Evolutionary conservation across 176 grass and related monocot genomes (phyloP).

Genomic region (Avena eriantha): DNA sequence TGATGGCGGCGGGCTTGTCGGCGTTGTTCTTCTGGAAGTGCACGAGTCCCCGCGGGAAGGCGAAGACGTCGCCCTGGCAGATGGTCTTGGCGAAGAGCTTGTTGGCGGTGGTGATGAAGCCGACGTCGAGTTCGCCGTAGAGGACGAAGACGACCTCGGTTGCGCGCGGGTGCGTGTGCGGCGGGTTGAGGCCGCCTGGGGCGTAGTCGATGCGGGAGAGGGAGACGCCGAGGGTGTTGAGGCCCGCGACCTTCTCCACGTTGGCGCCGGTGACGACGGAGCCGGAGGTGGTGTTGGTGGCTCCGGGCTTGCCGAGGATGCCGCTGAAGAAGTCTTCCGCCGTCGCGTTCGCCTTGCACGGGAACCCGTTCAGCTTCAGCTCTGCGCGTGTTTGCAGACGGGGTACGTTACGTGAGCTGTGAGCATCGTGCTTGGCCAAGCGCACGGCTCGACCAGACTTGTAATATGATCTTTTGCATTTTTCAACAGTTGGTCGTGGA

Average conservation of each 20-base stretch:
- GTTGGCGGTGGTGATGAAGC: slow-evolving; percentile 82
- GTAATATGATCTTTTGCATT: no score
- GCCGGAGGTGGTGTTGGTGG: slow-evolving; percentile 50
- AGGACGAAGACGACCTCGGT: slow-evolving; percentile 90
- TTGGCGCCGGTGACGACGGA: slow-evolving; percentile 70
- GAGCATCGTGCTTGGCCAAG: not conserved
- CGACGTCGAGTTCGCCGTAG: slow-evolving; percentile 71
- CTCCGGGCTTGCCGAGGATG: slow-evolving; percentile 50
- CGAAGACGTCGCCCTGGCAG: slow-evolving; percentile 61
- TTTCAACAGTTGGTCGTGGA: no score
- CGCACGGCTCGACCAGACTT: no score
- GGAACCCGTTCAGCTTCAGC: slow-evolving; percentile 79
- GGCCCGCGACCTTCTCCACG: slow-evolving; percentile 68
- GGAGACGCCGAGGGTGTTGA: slow-evolving; percentile 81
- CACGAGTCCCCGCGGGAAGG: slow-evolving; percentile 71
- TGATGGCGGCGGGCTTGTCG: slow-evolving; percentile 47
- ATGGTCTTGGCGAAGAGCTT: slow-evolving; percentile 73
- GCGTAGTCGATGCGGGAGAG: slow-evolving; percentile 84
- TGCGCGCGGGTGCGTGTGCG: slow-evolving; percentile 94
- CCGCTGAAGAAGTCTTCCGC: slow-evolving; percentile 75
- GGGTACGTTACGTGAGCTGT: not conserved
- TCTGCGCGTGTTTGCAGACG: slow-evolving; percentile 39
- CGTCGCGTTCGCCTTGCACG: slow-evolving; percentile 69
- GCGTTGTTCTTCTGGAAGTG: slow-evolving; percentile 82
- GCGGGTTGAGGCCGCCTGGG: slow-evolving; percentile 76